Conservation (phyloP, 2,329 filamentous ascomycete genomes). For the Colletotrichum nymphaeae region DNA sequence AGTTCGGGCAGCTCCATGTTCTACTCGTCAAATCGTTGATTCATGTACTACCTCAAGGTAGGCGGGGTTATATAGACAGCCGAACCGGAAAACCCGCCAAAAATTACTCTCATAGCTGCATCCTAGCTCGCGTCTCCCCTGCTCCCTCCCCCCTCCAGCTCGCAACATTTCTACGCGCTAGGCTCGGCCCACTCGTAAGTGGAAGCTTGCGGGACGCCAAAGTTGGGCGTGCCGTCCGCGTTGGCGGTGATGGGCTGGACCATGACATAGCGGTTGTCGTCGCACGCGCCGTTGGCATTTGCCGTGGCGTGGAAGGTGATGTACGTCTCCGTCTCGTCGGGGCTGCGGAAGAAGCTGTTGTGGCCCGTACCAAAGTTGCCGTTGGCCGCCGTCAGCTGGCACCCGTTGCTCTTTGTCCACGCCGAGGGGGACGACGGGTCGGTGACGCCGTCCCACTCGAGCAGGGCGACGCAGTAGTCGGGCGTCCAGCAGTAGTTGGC, state of each 20-base stretch:
- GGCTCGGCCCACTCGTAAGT: conserved; percentile 40
- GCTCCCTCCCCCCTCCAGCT: neutral
- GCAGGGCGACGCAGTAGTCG: conserved; percentile 63
- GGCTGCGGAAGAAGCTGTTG: conserved; percentile 69
- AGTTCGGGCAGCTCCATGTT: neutral
- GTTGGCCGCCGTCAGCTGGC: conserved; percentile 63
- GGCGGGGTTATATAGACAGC: neutral
- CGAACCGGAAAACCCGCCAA: neutral
- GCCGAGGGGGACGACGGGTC: conserved; percentile 56
- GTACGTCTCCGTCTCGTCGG: conserved; percentile 64
- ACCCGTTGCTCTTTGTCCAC: conserved; percentile 64
- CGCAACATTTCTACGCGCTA: neutral
- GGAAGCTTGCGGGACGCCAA: conserved; percentile 50
- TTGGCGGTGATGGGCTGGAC: conserved; percentile 62
- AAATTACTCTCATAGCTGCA: neutral
- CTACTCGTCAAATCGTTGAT: neutral
- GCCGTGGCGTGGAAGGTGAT: conserved; percentile 67
- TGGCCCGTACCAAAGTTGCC: conserved; percentile 68
- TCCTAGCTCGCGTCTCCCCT: too few species aligned
- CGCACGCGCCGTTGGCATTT: conserved; percentile 60
- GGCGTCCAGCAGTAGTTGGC: conserved; percentile 68
- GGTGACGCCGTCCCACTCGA: conserved; percentile 63
- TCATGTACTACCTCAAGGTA: neutral
- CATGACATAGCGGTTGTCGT: conserved; percentile 65
- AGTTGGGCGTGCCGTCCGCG: conserved; percentile 62